Evolutionary conservation across 2,329 filamentous ascomycete species (phyloP).

Genomic region (Curvularia spicifera): DNA sequence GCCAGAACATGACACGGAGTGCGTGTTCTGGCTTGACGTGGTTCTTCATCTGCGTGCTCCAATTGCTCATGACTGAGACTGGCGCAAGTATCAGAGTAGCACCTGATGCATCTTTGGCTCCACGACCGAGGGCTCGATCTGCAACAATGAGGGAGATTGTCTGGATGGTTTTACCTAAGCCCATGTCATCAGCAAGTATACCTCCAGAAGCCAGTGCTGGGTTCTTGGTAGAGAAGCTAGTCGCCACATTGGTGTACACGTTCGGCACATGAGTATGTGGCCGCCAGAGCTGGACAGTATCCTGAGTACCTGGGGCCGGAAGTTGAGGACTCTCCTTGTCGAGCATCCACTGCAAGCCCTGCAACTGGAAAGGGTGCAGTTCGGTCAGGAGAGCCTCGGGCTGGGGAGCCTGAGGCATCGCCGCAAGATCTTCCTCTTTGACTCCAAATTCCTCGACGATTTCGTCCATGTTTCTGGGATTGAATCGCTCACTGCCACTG

Average conservation of each 20-base stretch:
- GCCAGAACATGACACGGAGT: slow-evolving; percentile 75
- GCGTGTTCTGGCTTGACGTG: slow-evolving; percentile 71
- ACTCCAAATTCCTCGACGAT: slow-evolving; percentile 73
- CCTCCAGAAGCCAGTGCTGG: slow-evolving; percentile 78
- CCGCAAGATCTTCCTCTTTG: slow-evolving; percentile 71
- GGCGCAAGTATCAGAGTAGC: slow-evolving; percentile 84
- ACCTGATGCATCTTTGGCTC: slow-evolving; percentile 25
- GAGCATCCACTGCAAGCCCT: slow-evolving; percentile 83
- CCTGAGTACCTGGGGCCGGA: slow-evolving; percentile 63
- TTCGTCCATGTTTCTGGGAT: slow-evolving; percentile 68
- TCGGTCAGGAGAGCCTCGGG: slow-evolving; percentile 69
- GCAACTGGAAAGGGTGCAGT: slow-evolving; percentile 76
- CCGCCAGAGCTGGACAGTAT: slow-evolving; percentile 81
- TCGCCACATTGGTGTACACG: slow-evolving; percentile 72
- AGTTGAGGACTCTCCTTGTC: slow-evolving; percentile 74
- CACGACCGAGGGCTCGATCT: slow-evolving; percentile 49
- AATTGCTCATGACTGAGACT: slow-evolving; percentile 88
- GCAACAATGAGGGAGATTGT: slow-evolving; percentile 79
- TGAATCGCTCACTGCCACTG: slow-evolving; percentile 69
- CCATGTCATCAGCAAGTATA: slow-evolving; percentile 92
- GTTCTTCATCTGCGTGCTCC: slow-evolving; percentile 77
- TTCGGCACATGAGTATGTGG: slow-evolving; percentile 50
- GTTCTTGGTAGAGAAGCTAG: slow-evolving; percentile 66
- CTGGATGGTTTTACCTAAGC: slow-evolving; percentile 86
- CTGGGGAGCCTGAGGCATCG: slow-evolving; percentile 74